Evolutionary conservation across 2,329 filamentous ascomycete genomes (phyloP).

Genomic region (Colletotrichum limetticola): DNA sequence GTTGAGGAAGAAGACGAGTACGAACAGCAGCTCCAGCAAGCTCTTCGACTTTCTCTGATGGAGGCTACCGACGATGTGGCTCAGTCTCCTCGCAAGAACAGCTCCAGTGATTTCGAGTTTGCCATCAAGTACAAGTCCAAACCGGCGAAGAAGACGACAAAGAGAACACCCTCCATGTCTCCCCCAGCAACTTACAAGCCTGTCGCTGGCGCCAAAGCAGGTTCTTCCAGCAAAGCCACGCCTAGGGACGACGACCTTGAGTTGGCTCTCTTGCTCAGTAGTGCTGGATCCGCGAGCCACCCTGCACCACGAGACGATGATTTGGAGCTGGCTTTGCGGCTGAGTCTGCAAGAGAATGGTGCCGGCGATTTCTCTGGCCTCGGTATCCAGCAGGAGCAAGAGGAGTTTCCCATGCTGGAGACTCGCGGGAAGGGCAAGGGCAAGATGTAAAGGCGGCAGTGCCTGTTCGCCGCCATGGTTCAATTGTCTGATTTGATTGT

Average conservation of each 20-base stretch:
- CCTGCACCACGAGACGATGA: slow-evolving; percentile 63
- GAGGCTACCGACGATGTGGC: slow-evolving; percentile 62
- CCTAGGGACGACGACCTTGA: slow-evolving; percentile 66
- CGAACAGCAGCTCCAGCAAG: slow-evolving; percentile 71
- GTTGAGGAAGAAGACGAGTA: slow-evolving; percentile 62
- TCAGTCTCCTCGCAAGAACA: slow-evolving; percentile 56
- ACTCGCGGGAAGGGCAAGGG: slow-evolving; percentile 57
- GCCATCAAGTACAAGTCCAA: slow-evolving; percentile 60
- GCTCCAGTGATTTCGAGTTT: slow-evolving; percentile 62
- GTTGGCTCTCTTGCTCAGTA: slow-evolving; percentile 66
- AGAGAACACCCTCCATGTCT: slow-evolving; percentile 47
- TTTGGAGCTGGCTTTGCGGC: slow-evolving; percentile 67
- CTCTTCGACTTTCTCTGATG: slow-evolving; percentile 69
- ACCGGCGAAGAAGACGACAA: slow-evolving; percentile 50
- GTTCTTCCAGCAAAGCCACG: slow-evolving; percentile 24
- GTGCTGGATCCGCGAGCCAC: slow-evolving; percentile 62
- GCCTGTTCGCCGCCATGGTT: slow-evolving; percentile 11
- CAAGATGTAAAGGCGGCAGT: slow-evolving; percentile 41
- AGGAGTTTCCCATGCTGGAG: slow-evolving; percentile 54
- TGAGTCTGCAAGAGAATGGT: slow-evolving; percentile 51
- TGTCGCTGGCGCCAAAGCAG: slow-evolving; percentile 17
- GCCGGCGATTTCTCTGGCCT: slow-evolving; percentile 42
- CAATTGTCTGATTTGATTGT: neutral
- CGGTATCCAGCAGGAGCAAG: slow-evolving; percentile 40
- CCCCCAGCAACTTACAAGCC: slow-evolving; percentile 50